Conservation (phyloP, 495 filamentous ascomycete genomes). For the Penicillium nucicola region DNA sequence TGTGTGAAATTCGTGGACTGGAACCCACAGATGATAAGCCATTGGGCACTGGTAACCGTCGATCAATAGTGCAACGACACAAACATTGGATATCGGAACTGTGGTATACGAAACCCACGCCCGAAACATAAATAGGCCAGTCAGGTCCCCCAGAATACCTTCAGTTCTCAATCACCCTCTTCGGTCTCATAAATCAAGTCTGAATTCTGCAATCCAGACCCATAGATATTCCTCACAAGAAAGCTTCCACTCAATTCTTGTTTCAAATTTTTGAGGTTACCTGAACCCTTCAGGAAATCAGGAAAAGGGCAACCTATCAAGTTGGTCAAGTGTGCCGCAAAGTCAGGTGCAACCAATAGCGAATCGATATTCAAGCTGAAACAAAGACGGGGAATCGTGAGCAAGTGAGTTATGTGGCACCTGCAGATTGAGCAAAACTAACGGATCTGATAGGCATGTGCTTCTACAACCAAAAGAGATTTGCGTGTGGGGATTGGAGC, state of each 20-base stretch:
- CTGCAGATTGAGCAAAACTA: constrained; percentile 24
- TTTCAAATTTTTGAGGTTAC: constrained; percentile 27
- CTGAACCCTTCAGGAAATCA: constrained; percentile 6
- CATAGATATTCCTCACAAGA: constrained; percentile 23
- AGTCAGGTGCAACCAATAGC: constrained; percentile 32
- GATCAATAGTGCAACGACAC: constrained; percentile 34
- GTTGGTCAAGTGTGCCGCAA: constrained; percentile 26
- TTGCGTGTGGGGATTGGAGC: constrained; percentile 83
- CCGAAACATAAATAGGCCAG: constrained; percentile 48
- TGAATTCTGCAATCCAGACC: constrained; percentile 15
- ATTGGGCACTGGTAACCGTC: constrained; percentile 33
- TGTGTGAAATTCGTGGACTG: constrained; percentile 31
- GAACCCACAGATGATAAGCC: constrained; percentile 38
- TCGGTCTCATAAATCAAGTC: constrained; percentile 34
- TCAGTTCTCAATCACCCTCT: constrained; percentile 28
- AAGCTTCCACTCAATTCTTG: constrained; percentile 16
- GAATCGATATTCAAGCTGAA: constrained; percentile 30
- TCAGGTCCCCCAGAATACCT: constrained; percentile 25
- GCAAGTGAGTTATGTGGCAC: constrained; percentile 34
- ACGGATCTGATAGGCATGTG: constrained; percentile 49
- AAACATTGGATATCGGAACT: constrained; percentile 16
- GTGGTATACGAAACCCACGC: constrained; percentile 27
- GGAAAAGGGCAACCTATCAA: constrained; percentile 38
- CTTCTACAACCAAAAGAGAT: constrained; percentile 57
- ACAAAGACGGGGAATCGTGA: constrained; percentile 29